Evolutionary conservation across 2,329 filamentous ascomycete genomes (phyloP).

Genomic region (Mycosphaerelloides madeirae): DNA sequence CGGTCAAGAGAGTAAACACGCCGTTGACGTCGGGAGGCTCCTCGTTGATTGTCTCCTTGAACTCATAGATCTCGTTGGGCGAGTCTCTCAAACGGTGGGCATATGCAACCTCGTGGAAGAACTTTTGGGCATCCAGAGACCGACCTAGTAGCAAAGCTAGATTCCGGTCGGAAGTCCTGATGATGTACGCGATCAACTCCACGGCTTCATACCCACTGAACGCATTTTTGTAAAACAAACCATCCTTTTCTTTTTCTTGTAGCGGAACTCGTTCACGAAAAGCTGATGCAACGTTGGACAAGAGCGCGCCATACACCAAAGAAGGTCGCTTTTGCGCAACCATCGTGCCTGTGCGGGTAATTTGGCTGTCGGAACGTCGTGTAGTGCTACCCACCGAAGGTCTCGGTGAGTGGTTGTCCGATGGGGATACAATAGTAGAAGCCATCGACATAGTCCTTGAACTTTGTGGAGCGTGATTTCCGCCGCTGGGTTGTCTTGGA

Average conservation of each 20-base stretch:
- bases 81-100: conserved; percentile 93
- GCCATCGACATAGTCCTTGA: conserved; percentile 88
- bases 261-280: conserved; percentile 85
- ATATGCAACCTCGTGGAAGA: conserved; percentile 98
- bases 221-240: conserved; percentile 91
- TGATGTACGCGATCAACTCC: conserved; percentile 92
- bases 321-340: conserved; percentile 65
- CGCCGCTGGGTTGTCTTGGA: conserved; percentile 24
- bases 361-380: conserved; percentile 37
- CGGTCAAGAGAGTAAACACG: conserved; percentile 90
- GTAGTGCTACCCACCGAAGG: conserved; percentile 19
- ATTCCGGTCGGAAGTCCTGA: conserved; percentile 93
- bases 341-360: conserved; percentile 39
- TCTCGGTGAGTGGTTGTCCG: conserved; percentile 24
- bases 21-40: conserved; percentile 83
- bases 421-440: conserved; percentile 63
- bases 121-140: conserved; percentile 93
- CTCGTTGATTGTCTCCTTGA: conserved; percentile 87
- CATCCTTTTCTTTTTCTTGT: conserved; percentile 90
- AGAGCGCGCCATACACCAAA: conserved; percentile 84
- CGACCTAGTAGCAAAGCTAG: conserved; percentile 84
- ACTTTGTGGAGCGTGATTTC: conserved; percentile 30
- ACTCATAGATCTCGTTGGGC: conserved; percentile 93
- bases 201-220: conserved; percentile 96
- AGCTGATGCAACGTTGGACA: conserved; percentile 89